These are phyloP conservation scores for Gypsophila paniculata DNA, from an alignment of 179 eudicot genomes.

Conservation along the genomic window DNA sequence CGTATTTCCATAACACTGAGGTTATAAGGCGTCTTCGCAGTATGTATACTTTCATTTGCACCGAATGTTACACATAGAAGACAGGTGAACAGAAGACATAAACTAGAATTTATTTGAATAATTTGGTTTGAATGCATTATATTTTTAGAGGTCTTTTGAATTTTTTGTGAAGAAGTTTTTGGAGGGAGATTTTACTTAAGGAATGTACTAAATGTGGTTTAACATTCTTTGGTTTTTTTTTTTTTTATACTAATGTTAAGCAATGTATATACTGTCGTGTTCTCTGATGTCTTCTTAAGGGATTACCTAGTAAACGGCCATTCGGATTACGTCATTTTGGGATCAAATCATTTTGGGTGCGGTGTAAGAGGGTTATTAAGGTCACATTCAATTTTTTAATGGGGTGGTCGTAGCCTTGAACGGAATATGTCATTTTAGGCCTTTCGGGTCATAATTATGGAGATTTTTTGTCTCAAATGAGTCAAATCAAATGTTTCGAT, in stretches of 20 bases:
- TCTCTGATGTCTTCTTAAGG: too few species aligned
- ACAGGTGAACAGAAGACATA: slow-evolving; percentile 19
- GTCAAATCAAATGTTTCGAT: background rate
- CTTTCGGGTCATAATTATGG: background rate
- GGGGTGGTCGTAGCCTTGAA: too few species aligned
- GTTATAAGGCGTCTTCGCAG: slow-evolving; percentile 15
- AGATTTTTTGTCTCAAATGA: too few species aligned
- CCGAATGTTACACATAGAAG: slow-evolving; percentile 22
- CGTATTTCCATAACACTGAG: slow-evolving; percentile 29
- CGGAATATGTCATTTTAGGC: background rate
- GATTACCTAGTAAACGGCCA: background rate
- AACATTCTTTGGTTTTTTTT: background rate
- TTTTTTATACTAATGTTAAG: slow-evolving; percentile 9
- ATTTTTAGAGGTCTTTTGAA: background rate
- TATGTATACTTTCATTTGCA: slow-evolving; percentile 14
- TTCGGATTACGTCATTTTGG: too few species aligned
- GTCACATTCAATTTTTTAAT: too few species aligned
- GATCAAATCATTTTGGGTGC: too few species aligned
- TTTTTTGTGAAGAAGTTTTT: background rate
- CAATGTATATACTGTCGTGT: background rate
- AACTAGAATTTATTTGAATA: background rate
- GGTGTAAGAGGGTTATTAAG: too few species aligned
- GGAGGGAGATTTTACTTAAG: background rate
- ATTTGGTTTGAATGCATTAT: background rate
- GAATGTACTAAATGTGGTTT: background rate